Conservation (phyloP, 2,329 filamentous ascomycete species). For the Canariomyces notabilis region DNA sequence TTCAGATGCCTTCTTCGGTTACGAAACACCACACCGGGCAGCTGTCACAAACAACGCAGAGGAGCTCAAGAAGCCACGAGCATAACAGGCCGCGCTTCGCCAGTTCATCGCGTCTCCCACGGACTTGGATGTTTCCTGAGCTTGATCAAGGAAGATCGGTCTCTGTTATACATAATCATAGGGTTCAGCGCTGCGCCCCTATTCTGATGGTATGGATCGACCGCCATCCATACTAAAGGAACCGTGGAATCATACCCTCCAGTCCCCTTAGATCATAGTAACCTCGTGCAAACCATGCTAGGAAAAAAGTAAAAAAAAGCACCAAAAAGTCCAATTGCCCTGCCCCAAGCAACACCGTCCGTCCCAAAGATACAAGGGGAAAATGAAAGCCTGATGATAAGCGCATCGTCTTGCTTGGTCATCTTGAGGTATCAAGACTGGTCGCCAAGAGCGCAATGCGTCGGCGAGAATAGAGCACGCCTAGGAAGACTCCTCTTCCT, state of each 20-base stretch:
- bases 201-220: constrained; percentile 14
- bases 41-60: not conserved
- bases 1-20: not conserved
- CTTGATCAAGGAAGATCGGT: not conserved
- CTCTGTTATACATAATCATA: constrained; percentile 24
- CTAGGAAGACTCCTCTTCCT: constrained; percentile 48
- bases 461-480: constrained; percentile 24
- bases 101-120: not conserved
- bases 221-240: constrained; percentile 22
- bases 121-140: not conserved
- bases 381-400: constrained; percentile 22
- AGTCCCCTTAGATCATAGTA: constrained; percentile 23
- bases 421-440: constrained; percentile 24
- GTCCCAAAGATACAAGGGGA: constrained; percentile 28
- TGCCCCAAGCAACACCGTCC: constrained; percentile 29
- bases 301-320: constrained; percentile 26
- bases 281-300: constrained; percentile 26
- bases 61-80: not conserved
- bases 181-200: constrained; percentile 11
- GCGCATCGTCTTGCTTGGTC: constrained; percentile 18
- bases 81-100: not conserved
- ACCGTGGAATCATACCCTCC: constrained; percentile 11
- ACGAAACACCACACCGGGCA: not conserved
- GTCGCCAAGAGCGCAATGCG: constrained; percentile 24
- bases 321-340: constrained; percentile 26